Evolutionary conservation across 2,329 filamentous ascomycete species (phyloP).

Genomic region (Phyllosticta citriasiana): DNA sequence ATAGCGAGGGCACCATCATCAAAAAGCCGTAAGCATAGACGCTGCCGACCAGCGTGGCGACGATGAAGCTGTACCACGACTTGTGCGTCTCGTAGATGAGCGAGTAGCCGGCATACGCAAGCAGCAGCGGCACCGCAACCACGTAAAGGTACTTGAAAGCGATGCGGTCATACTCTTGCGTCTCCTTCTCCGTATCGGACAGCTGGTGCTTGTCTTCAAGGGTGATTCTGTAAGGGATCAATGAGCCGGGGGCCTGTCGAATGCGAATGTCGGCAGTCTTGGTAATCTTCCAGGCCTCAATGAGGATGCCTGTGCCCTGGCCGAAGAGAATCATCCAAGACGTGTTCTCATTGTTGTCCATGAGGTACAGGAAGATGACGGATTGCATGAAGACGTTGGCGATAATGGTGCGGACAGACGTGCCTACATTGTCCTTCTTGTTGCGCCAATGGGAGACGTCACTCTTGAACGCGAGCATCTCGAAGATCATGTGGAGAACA

Average conservation of each 20-base stretch:
- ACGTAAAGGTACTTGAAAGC: constrained; percentile 97
- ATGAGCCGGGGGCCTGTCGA: constrained; percentile 57
- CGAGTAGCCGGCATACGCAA: constrained; percentile 85
- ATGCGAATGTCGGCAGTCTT: constrained; percentile 86
- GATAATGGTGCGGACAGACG: constrained; percentile 89
- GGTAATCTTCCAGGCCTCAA: constrained; percentile 91
- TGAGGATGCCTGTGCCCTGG: constrained; percentile 72
- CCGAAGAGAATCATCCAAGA: constrained; percentile 98
- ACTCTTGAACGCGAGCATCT: constrained; percentile 92
- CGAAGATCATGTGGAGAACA: constrained; percentile 86
- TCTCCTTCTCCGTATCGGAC: constrained; percentile 91
- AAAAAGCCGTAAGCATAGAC: constrained; percentile 98
- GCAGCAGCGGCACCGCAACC: constrained; percentile 74
- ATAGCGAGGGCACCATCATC: constrained; percentile 96
- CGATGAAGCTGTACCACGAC: constrained; percentile 95
- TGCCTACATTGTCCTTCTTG: constrained; percentile 98
- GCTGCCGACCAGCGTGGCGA: constrained; percentile 86
- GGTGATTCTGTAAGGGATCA: constrained; percentile 66
- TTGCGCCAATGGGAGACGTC: constrained; percentile 97
- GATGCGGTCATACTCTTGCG: constrained; percentile 95
- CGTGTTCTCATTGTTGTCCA: constrained; percentile 96
- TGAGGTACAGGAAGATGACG: constrained; percentile 89
- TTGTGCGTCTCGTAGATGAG: constrained; percentile 91
- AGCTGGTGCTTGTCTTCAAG: constrained; percentile 98
- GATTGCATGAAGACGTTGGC: constrained; percentile 97